Percentiles rank a stretch among this genome's conserved stretches.
Evolutionary conservation across 768 basidiomycete genomes (phyloP).

Genomic region (Hortiboletus flavorubellus): DNA sequence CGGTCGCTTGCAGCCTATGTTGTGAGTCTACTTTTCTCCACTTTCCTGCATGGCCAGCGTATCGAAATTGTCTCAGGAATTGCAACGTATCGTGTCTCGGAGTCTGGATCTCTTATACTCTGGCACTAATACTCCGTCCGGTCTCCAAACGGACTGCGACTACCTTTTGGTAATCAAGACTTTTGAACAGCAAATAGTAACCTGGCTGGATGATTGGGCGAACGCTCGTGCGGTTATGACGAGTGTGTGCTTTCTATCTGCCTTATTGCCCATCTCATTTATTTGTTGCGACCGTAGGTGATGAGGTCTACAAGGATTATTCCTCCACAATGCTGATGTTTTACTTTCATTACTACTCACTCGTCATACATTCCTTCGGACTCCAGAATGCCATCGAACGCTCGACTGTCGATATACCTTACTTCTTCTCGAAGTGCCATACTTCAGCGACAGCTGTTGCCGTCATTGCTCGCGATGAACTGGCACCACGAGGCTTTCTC

Average conservation of each 20-base stretch:
- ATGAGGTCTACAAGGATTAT: constrained; percentile 29
- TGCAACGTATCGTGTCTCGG: constrained; percentile 86
- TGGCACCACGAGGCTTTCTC: constrained; percentile 73
- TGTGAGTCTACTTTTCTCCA: constrained; percentile 39
- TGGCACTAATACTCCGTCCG: constrained; percentile 72
- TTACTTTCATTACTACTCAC: constrained; percentile 80
- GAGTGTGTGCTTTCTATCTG: constrained; percentile 13
- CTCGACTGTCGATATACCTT: constrained; percentile 64
- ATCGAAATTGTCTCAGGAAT: constrained; percentile 45
- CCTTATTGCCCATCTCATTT: neutral
- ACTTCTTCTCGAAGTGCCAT: constrained; percentile 83
- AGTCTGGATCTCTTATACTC: constrained; percentile 91
- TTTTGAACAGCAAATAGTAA: constrained; percentile 73
- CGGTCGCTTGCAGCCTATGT: constrained; percentile 70
- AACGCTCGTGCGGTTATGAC: constrained; percentile 13
- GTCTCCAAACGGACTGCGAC: constrained; percentile 79
- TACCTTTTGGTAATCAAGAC: constrained; percentile 82
- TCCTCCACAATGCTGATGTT: constrained; percentile 47
- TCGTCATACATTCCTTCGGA: constrained; percentile 94
- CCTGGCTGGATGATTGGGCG: constrained; percentile 58
- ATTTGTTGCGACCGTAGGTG: constrained; percentile 15
- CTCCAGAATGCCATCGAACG: constrained; percentile 93
- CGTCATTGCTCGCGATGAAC: constrained; percentile 68
- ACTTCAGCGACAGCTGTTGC: constrained; percentile 69
- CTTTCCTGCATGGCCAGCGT: neutral